Conservation (phyloP, 352 stramenopile genomes). For the Pythium rishiriense region DNA sequence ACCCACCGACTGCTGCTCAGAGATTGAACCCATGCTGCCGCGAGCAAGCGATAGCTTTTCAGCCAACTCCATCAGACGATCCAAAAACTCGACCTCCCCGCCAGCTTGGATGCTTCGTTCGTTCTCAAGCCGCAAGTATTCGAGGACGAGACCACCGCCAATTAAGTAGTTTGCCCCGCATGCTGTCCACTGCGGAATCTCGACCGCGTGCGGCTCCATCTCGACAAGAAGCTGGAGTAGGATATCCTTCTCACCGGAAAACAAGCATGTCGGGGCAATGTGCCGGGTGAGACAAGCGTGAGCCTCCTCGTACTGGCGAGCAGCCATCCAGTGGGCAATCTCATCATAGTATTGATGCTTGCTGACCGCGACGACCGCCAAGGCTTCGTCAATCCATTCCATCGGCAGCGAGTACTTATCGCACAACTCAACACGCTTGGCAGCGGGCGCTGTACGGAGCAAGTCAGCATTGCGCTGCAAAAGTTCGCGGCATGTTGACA, state of each 20-base stretch:
- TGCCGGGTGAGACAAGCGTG: constrained; percentile 60
- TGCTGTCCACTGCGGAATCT: constrained; percentile 70
- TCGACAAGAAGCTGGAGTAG: constrained; percentile 54
- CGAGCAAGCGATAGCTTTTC: constrained; percentile 41
- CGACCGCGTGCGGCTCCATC: constrained; percentile 48
- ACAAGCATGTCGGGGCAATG: constrained; percentile 61
- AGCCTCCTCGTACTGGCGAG: constrained; percentile 56
- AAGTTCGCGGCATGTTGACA: constrained; percentile 54
- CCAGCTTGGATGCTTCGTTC: constrained; percentile 56
- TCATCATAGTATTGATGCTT: constrained; percentile 58
- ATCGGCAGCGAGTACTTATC: constrained; percentile 48
- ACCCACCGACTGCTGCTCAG: background rate
- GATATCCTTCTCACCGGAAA: constrained; percentile 58
- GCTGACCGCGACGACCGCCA: constrained; percentile 53
- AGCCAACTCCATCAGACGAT: constrained; percentile 59
- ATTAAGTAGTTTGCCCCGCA: constrained; percentile 48
- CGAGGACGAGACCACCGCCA: constrained; percentile 60
- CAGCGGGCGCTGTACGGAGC: constrained; percentile 23
- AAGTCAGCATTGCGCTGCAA: constrained; percentile 69
- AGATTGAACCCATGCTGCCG: background rate
- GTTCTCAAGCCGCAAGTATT: constrained; percentile 69
- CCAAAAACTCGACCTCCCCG: constrained; percentile 56
- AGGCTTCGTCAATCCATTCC: constrained; percentile 70
- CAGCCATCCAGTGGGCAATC: constrained; percentile 76
- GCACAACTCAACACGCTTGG: constrained; percentile 51